Evolutionary conservation across 768 basidiomycete genomes (phyloP).

Genomic region (Udeniomyces megalosporus): DNA sequence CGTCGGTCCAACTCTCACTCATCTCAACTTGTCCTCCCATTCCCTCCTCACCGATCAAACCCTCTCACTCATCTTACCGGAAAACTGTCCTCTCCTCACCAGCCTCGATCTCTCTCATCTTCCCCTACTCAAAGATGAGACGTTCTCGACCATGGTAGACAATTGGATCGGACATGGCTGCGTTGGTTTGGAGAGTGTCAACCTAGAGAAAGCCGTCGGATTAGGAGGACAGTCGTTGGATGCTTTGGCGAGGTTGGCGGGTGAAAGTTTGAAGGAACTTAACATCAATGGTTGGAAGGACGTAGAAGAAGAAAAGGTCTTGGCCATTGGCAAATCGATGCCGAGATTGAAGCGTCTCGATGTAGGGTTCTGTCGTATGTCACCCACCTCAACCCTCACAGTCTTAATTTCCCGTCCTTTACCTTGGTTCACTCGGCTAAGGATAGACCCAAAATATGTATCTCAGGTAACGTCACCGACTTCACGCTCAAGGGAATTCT

Average conservation of each 20-base stretch:
- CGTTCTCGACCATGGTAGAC: conserved; percentile 52
- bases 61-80: background rate
- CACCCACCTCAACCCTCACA: background rate
- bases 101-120: conserved; percentile 43
- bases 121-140: conserved; percentile 50
- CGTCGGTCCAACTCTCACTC: conserved; percentile 42
- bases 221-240: conserved; percentile 35
- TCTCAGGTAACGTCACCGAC: conserved; percentile 42
- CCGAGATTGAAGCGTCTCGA: conserved; percentile 46
- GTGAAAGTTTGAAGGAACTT: conserved; percentile 41
- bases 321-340: conserved; percentile 26
- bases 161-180: conserved; percentile 33
- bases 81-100: conserved; percentile 28
- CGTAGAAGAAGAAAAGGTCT: conserved; percentile 38
- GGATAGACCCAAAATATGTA: background rate
- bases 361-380: conserved; percentile 64
- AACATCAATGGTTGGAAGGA: conserved; percentile 66
- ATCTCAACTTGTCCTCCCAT: conserved; percentile 60
- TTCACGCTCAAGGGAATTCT: conserved; percentile 59
- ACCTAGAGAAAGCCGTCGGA: background rate
- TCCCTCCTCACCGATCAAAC: conserved; percentile 34
- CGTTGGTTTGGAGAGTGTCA: conserved; percentile 20
- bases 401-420: no score
- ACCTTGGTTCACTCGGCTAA: no score
- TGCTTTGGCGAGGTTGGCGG: conserved; percentile 55